phyloP scores from a whole-genome alignment of 371 early-diverging fungal species.

The Batkoa obscura region DNA sequence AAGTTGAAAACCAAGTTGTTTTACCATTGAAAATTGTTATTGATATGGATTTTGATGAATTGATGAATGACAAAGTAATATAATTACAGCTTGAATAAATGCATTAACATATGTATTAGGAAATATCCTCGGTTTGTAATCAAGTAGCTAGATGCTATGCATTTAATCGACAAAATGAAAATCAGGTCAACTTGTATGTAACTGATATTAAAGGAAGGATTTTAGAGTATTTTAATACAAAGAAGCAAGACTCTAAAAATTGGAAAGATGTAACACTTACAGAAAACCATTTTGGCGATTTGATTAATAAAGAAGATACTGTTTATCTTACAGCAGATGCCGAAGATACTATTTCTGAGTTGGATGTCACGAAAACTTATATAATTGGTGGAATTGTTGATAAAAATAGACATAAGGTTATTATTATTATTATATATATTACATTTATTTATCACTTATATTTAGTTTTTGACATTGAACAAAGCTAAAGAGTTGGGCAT shows the following conservation, averaged over 20 bases:
- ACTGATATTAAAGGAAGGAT: conserved; percentile 17
- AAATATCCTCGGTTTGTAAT: not conserved
- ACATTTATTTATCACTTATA: not conserved
- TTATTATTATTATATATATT: not conserved
- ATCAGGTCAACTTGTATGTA: conserved; percentile 25
- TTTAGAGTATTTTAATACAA: conserved; percentile 10
- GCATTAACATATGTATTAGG: not conserved
- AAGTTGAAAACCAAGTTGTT: not conserved
- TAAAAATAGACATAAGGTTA: conserved; percentile 66
- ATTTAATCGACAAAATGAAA: conserved; percentile 25
- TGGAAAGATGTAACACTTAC: conserved; percentile 16
- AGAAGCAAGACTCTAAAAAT: conserved; percentile 10
- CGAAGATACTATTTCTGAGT: conserved; percentile 30
- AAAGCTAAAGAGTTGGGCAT: conserved; percentile 61
- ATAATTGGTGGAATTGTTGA: conserved; percentile 92
- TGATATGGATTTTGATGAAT: conserved; percentile 54
- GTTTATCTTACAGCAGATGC: conserved; percentile 86
- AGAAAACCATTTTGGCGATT: conserved; percentile 15
- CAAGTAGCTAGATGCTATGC: conserved; percentile 30
- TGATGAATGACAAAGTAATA: conserved; percentile 48
- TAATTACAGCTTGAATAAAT: not conserved
- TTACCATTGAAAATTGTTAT: conserved; percentile 28
- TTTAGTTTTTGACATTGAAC: conserved; percentile 44
- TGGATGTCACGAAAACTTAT: conserved; percentile 58
- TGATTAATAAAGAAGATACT: conserved; percentile 26